Base-by-base conservation (phyloP, 164 flowering plant genomes). In the Saururus chinensis region DNA sequence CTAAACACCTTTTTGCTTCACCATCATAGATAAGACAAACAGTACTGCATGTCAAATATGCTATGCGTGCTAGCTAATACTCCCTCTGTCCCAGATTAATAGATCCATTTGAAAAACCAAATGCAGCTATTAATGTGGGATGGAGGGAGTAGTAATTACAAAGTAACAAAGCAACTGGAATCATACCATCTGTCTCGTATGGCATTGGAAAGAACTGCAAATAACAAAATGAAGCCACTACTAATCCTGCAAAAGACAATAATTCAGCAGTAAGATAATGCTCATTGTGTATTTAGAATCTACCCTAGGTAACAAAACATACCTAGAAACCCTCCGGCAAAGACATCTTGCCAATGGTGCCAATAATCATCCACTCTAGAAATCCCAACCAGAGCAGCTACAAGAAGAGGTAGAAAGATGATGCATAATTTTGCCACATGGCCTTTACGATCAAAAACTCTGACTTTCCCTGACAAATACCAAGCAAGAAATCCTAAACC, bases 291-390 rank as follows among this genome's bases (percentile, higher is more conserved):
- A n/a, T 8, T n/a, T 12, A 53, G 4, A 8, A 55, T 10, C 49
- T 10, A 14, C 1, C 49, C 9, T 42, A 4, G 49, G 49, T 10
- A 42, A n/a, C n/a, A n/a, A n/a, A 2, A 67, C 77, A 53, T 41
- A 87, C 93, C 93, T 75, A 87, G 19, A 4, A 84, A 76, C 58
- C 82, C 87, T 63, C 90, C 93, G 35, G 87, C 87, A 79, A 84
- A 83, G 40, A 87, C 93, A 73, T 87, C 93, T 68, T 80, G 80
- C 93, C 90, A 84, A 51, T 87, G 93, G 73, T 87, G 93, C 93
- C 90, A 75, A 68, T 87, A 84, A 74, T 87, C 93, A 71, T 87
- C 90, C 52, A 87, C 84, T 60, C 90, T 76, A 61, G 93, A 84
- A 68, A 83, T 67, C 24, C 80, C 93, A 64, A 87, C 85, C 37